phyloP scores from a whole-genome alignment of 179 eudicot species.

The Monotropa hypopitys region DNA sequence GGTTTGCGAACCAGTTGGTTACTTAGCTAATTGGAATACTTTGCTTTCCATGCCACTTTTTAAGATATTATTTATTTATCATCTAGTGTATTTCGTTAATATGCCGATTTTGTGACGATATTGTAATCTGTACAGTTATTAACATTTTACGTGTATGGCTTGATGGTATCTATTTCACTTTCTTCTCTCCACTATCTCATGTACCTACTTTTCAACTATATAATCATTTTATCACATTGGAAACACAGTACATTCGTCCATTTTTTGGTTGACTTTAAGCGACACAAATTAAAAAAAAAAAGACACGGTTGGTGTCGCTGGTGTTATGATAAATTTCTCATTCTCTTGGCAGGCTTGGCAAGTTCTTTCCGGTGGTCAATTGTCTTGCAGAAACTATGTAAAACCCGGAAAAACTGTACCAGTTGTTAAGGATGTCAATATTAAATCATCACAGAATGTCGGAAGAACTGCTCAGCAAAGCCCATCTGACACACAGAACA shows the following conservation, averaged over 20 bases:
- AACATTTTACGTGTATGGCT: neutral
- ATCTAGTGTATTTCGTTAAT: neutral
- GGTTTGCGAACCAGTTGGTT: neutral
- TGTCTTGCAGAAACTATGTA: slow-evolving; percentile 41
- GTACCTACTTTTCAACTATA: neutral
- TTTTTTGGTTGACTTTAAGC: neutral
- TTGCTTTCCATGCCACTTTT: slow-evolving; percentile 1
- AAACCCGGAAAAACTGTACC: slow-evolving; percentile 64
- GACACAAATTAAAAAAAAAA: neutral
- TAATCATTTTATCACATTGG: neutral
- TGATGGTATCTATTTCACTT: neutral
- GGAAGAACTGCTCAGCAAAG: slow-evolving; percentile 23
- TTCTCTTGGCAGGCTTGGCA: slow-evolving; percentile 70
- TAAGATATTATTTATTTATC: neutral
- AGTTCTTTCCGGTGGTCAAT: slow-evolving; percentile 50
- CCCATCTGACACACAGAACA: slow-evolving; percentile 17
- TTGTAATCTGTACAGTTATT: neutral
- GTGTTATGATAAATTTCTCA: neutral
- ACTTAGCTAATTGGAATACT: neutral
- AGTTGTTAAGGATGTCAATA: slow-evolving; percentile 24
- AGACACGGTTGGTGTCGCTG: neutral
- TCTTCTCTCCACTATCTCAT: neutral
- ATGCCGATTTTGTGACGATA: neutral
- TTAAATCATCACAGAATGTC: slow-evolving; percentile 17
- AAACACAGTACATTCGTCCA: neutral